A percentile compares a stretch with the other conserved stretches of the same genome.
Conservation (phyloP, 2,329 filamentous ascomycete genomes). For the Rhinocladiella mackenziei region DNA sequence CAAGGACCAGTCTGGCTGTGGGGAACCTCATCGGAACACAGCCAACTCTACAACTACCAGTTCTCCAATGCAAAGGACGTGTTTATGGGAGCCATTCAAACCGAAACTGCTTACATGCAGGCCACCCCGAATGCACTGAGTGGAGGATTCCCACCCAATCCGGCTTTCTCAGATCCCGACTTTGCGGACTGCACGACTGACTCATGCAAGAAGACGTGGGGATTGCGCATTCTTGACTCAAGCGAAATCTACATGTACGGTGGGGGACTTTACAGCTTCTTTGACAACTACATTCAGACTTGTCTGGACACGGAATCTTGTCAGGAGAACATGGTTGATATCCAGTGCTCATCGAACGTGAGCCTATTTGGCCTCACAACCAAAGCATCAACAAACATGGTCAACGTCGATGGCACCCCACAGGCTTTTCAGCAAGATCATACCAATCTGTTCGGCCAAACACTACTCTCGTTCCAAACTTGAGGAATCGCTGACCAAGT, state of each 20-base stretch:
- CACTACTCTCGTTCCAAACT: constrained; percentile 51
- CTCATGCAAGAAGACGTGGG: constrained; percentile 70
- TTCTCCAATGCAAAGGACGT: constrained; percentile 71
- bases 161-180: constrained; percentile 61
- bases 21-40: constrained; percentile 64
- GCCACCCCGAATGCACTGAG: constrained; percentile 76
- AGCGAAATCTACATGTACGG: constrained; percentile 66
- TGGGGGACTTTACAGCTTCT: constrained; percentile 75
- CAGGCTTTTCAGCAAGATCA: constrained; percentile 58
- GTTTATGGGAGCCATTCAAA: constrained; percentile 80
- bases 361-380: constrained; percentile 68
- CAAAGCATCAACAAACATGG: constrained; percentile 71
- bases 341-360: constrained; percentile 60
- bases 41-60: constrained; percentile 73
- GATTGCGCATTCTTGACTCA: constrained; percentile 66
- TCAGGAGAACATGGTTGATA: constrained; percentile 71
- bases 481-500: no score
- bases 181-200: constrained; percentile 59
- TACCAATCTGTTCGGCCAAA: constrained; percentile 62
- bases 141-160: constrained; percentile 58
- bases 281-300: constrained; percentile 71
- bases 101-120: constrained; percentile 76
- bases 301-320: constrained; percentile 66
- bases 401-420: constrained; percentile 57
- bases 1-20: constrained; percentile 76